Percentiles rank a stretch among this genome's conserved stretches.
phyloP scores from a whole-genome alignment of 768 basidiomycete genomes.

The Russula dissimulans region DNA sequence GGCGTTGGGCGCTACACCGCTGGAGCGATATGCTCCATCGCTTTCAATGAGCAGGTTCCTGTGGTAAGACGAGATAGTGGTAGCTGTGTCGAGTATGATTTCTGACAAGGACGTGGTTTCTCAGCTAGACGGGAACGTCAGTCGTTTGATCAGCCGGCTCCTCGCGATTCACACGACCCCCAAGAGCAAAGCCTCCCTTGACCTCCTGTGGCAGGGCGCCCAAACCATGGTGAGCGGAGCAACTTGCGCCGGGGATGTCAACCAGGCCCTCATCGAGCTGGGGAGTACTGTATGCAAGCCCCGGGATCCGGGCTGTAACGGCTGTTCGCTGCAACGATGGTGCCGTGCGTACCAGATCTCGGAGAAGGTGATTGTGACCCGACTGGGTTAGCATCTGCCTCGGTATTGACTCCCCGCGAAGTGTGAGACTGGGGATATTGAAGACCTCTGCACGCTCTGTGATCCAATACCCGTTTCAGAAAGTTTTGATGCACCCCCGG shows the following conservation, averaged over 20 bases:
- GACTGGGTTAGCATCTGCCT: not conserved
- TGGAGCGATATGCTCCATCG: slow-evolving; percentile 79
- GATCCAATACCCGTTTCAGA: slow-evolving; percentile 39
- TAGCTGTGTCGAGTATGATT: not conserved
- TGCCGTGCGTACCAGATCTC: slow-evolving; percentile 51
- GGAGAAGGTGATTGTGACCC: slow-evolving; percentile 4
- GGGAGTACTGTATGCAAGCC: slow-evolving; percentile 91
- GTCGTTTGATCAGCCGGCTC: slow-evolving; percentile 74
- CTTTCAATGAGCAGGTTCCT: slow-evolving; percentile 73
- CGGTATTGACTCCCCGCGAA: not conserved
- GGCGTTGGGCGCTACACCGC: slow-evolving; percentile 88
- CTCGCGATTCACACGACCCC: slow-evolving; percentile 76
- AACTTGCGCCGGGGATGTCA: slow-evolving; percentile 69
- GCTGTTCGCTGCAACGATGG: slow-evolving; percentile 60
- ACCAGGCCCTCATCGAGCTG: slow-evolving; percentile 90
- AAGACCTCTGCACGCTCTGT: slow-evolving; percentile 67
- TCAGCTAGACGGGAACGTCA: slow-evolving; percentile 87
- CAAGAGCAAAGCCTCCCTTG: slow-evolving; percentile 68
- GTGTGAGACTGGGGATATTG: slow-evolving; percentile 46
- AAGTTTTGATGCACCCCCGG: slow-evolving; percentile 24
- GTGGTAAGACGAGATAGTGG: slow-evolving; percentile 49
- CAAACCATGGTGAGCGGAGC: slow-evolving; percentile 50
- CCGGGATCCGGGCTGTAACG: slow-evolving; percentile 61
- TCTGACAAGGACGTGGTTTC: not conserved
- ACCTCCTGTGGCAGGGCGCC: slow-evolving; percentile 78